phyloP scores from a whole-genome alignment of 2,329 filamentous ascomycete species.

The Monosporascus ibericus region DNA sequence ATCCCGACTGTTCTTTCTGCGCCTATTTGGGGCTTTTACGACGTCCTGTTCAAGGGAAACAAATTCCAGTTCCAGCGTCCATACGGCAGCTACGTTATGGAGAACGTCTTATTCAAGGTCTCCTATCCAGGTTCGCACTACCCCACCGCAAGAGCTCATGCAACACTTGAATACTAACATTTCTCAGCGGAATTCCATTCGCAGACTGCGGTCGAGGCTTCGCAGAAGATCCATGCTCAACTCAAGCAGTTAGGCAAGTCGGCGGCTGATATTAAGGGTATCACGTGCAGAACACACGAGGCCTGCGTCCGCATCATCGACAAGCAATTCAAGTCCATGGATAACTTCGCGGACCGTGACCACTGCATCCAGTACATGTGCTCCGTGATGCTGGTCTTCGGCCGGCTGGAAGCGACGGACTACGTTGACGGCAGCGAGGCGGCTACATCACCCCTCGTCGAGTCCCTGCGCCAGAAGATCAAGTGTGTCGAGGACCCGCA shows the following conservation, averaged over 20 bases:
- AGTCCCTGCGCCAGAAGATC: conserved; percentile 89
- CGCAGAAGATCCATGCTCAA: conserved; percentile 78
- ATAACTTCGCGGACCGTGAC: conserved; percentile 99
- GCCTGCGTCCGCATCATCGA: conserved; percentile 98
- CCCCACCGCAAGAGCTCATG: background rate
- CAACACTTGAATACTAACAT: background rate
- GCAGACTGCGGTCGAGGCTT: conserved; percentile 94
- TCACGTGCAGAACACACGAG: conserved; percentile 95
- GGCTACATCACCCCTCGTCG: conserved; percentile 81
- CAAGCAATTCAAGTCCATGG: conserved; percentile 99
- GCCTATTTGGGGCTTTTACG: conserved; percentile 96
- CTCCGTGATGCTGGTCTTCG: conserved; percentile 90
- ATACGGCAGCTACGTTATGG: conserved; percentile 99
- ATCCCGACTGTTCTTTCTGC: conserved; percentile 89
- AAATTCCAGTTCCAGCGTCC: conserved; percentile 93
- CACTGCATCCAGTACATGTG: conserved; percentile 99
- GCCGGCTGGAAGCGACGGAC: conserved; percentile 87
- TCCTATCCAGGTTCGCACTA: conserved; percentile 76
- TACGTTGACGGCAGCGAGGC: conserved; percentile 92
- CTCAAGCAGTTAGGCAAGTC: conserved; percentile 82
- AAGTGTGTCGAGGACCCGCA: conserved; percentile 92
- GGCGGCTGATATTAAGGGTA: conserved; percentile 84
- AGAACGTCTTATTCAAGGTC: conserved; percentile 99
- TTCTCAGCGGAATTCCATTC: conserved; percentile 85
- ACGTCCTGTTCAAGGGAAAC: conserved; percentile 93